A percentile compares a stretch with the other conserved stretches of the same genome.
phyloP scores from a whole-genome alignment of 2,329 filamentous ascomycete genomes.

The Metarhizium robertsii region DNA sequence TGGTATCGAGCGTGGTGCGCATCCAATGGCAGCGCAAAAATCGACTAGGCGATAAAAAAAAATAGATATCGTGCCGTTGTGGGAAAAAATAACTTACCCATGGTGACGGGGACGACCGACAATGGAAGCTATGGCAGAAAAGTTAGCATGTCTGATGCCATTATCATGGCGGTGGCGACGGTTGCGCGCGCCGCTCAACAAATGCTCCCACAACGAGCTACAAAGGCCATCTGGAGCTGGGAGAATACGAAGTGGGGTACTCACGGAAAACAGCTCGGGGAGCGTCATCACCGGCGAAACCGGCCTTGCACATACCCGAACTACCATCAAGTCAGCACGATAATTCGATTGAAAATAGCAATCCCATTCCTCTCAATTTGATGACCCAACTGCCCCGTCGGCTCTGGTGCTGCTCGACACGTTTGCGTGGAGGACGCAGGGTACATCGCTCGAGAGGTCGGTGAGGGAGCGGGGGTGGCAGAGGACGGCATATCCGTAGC shows the following conservation, averaged over 20 bases:
- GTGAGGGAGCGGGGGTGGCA: constrained; percentile 22
- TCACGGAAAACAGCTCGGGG: constrained; percentile 99
- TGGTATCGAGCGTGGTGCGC: not conserved
- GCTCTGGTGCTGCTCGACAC: not conserved
- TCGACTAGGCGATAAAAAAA: constrained; percentile 1
- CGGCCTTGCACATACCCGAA: constrained; percentile 99
- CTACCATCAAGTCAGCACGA: constrained; percentile 45
- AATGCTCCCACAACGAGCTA: constrained; percentile 6
- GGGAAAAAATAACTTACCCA: constrained; percentile 60
- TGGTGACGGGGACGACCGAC: constrained; percentile 99
- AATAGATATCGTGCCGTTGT: constrained; percentile 17
- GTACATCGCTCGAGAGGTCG: constrained; percentile 17
- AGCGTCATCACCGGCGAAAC: constrained; percentile 99
- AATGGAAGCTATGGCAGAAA: constrained; percentile 68
- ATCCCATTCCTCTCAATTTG: not conserved
- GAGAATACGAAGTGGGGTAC: constrained; percentile 31
- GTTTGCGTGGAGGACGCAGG: constrained; percentile 5
- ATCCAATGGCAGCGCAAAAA: not conserved
- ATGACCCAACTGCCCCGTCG: not conserved
- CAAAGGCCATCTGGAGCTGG: constrained; percentile 6
- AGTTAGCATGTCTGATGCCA: constrained; percentile 24
- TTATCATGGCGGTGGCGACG: not conserved
- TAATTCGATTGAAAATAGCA: not conserved
- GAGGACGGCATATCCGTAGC: not conserved
- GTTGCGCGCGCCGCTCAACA: constrained; percentile 8